Base-by-base conservation (phyloP, 2,329 filamentous ascomycete species). In the Botrytis galanthina region DNA sequence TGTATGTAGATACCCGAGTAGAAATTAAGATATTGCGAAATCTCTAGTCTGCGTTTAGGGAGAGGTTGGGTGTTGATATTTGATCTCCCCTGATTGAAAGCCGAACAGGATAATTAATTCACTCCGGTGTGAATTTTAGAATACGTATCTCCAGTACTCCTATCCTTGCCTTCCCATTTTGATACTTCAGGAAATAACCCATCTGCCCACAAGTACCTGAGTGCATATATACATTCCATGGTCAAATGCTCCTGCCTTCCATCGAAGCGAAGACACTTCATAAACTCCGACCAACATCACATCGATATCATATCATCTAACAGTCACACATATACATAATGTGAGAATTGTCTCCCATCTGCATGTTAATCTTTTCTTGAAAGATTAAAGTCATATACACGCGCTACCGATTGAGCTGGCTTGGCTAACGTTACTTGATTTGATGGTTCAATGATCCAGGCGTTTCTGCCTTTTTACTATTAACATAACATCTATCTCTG, bases 341-440 rank as follows among this genome's bases (percentile, higher is more conserved):
- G 14, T 18, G 16, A 29, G n/a, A 0, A 9, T 57, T 18, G 1
- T 9, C 51, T 57, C n/a, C 26, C 16, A 4, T 18, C n/a, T 32
- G 3, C 2, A 16, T 18, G 6, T 8, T 16, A 29, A 29, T 29
- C 14, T 57, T 18, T 57, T 29, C 5, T 18, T 18, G 29, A 60
- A 68, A 67, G 48, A 57, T 79, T 76, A 79, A 77, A 79, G 77
- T 74, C 77, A 77, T 76, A 80, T 77, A 77, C 76, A 79, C 77
- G 78, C 78, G 78, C 78, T 78, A 79, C 77, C 78, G 76, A 79
- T 79, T 79, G 78, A 79, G 78, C 77, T 79, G 77, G 72, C 76
- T 74, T 74, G 77, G 77, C 74, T 51, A 44, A 46, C 63, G 68
- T 57, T 37, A 39, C 29, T 35, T 35, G 61, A 4, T 67, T 67